Base-by-base conservation (phyloP, 805 yeast species). In the Ogataea parapolymorpha region DNA sequence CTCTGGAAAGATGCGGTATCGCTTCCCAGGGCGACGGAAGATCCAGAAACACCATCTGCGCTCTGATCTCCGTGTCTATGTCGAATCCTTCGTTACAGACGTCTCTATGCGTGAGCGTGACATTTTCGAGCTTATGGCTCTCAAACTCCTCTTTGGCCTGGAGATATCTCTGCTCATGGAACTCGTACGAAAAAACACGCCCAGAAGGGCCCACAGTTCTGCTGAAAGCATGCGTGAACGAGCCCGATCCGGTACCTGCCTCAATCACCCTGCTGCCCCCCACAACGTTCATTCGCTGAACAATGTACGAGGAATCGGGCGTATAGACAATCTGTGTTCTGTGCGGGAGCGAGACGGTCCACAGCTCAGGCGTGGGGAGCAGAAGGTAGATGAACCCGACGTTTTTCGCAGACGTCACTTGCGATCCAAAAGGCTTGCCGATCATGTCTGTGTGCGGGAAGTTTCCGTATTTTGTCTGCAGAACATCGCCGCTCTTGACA, bases 11-110 rank as follows among this genome's bases (percentile, higher is more conserved):
- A 62, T 84, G 82, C 6, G 88, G 87, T 39, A 93, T 84, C 5
- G 99, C 99, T 26, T 79, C 80, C 97, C 98, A 91, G 7, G 99
- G 99, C 5, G 96, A 81, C 3, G 99, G 99, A 35, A 93, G 72
- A 60, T 93, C 99, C 48, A 93, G 71, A 56, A 93, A 93, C 0
- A 93, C 77, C 2, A 82, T 80, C 42, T 82, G 82, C 0, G 89
- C 95, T 29, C 73, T 63, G n/a, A 83, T 41, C 13, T 27, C 26
- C 6, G 56, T 55, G 5, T 62, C 66, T 23, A 83, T 68, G 25
- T 70, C 74, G 60, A 93, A 93, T 1, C 98, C 98, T 50, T 82
- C 78, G 36, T 77, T 72, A 62, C 99, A 93, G 18, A 93, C 99
- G 61, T 93, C 97, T 51, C 98, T 71, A 60, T 89, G 97, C 2